Evolutionary conservation across 345 rosid species (phyloP).

Genomic region (Populus davidiana): DNA sequence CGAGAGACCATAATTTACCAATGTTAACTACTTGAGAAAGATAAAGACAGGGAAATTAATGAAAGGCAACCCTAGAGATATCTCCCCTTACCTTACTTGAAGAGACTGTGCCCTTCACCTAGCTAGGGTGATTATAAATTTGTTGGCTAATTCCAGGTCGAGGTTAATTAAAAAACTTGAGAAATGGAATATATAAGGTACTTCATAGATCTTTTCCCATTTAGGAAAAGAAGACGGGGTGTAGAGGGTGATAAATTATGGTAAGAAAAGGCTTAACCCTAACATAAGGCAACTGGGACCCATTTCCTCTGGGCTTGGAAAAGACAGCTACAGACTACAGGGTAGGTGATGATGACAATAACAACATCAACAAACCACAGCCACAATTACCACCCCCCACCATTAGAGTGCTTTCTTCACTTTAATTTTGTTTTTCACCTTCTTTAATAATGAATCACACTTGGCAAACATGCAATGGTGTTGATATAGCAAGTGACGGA

Average conservation of each 20-base stretch:
- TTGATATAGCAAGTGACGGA: background rate
- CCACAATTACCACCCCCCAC: slow-evolving; percentile 11
- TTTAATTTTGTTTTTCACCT: background rate
- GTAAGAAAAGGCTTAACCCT: background rate
- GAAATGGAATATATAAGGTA: background rate
- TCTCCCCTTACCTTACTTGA: too few relatives aligned
- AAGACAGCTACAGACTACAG: slow-evolving; percentile 13
- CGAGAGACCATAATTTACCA: too few relatives aligned
- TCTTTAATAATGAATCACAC: slow-evolving; percentile 2
- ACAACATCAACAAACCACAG: background rate
- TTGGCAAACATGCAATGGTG: slow-evolving; percentile 31
- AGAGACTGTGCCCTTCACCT: too few relatives aligned
- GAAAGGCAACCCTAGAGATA: too few relatives aligned
- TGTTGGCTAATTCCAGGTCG: too few relatives aligned
- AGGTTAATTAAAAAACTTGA: background rate
- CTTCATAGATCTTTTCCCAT: background rate
- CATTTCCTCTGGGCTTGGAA: slow-evolving; percentile 33
- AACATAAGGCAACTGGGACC: slow-evolving; percentile 9
- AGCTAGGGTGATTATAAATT: too few relatives aligned
- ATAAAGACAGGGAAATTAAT: too few relatives aligned
- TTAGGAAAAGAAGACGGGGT: background rate
- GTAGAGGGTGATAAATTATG: background rate
- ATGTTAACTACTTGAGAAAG: too few relatives aligned
- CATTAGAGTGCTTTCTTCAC: background rate
- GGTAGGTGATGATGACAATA: slow-evolving; percentile 5